These are phyloP conservation scores for Tremella yokohamensis DNA, from an alignment of 768 basidiomycete genomes.

Conservation along the genomic window DNA sequence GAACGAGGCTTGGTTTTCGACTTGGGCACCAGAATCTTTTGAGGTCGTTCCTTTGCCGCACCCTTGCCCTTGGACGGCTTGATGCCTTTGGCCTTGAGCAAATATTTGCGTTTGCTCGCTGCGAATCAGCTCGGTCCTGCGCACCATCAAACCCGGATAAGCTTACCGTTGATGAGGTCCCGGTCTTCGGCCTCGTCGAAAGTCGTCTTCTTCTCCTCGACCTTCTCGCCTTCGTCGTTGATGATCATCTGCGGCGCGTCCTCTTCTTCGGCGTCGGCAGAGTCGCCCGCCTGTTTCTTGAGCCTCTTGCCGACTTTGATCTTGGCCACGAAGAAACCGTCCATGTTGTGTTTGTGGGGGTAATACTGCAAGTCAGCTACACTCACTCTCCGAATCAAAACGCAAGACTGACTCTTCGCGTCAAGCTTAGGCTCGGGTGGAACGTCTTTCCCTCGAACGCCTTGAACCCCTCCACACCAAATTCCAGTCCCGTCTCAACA, in stretches of 20 bases:
- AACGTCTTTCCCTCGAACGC: conserved; percentile 88
- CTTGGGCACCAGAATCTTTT: no score
- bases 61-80: conserved; percentile 39
- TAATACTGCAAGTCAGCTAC: conserved; percentile 51
- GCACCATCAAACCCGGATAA: not conserved
- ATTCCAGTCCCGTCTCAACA: conserved; percentile 86
- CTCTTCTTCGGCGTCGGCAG: conserved; percentile 37
- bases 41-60: conserved; percentile 17
- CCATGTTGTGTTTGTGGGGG: conserved; percentile 98
- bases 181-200: conserved; percentile 77
- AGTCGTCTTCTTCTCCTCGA: conserved; percentile 44
- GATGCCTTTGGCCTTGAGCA: conserved; percentile 55
- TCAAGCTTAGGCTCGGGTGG: conserved; percentile 70
- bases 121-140: conserved; percentile 59
- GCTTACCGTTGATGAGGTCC: conserved; percentile 73
- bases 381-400: not conserved
- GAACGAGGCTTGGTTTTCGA: no score
- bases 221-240: conserved; percentile 38
- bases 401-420: conserved; percentile 58
- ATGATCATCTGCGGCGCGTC: conserved; percentile 50
- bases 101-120: conserved; percentile 52
- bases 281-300: conserved; percentile 54
- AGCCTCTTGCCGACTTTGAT: conserved; percentile 84
- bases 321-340: conserved; percentile 98
- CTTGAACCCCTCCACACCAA: conserved; percentile 87